These are phyloP conservation scores for Dendrostoma leiphaemia DNA, from an alignment of 2,329 filamentous ascomycete genomes.

Conservation along the genomic window DNA sequence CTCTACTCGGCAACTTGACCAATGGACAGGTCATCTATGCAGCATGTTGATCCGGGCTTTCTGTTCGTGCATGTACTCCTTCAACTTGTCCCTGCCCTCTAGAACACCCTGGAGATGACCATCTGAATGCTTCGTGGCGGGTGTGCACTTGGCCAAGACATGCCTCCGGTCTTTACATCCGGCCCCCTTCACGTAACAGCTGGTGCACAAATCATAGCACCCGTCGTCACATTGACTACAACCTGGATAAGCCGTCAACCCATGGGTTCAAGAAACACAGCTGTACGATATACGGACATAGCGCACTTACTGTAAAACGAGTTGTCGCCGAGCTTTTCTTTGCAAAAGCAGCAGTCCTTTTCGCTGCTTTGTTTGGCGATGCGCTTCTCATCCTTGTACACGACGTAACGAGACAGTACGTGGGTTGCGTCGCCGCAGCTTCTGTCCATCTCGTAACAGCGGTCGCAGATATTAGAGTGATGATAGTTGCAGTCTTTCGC, in stretches of 20 bases:
- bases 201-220: conserved; percentile 13
- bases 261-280: not conserved
- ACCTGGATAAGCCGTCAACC: not conserved
- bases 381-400: conserved; percentile 13
- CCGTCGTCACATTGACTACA: conserved; percentile 9
- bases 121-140: conserved; percentile 2
- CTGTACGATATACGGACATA: no score
- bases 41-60: conserved; percentile 2
- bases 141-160: conserved; percentile 6
- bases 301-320: conserved; percentile 12
- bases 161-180: conserved; percentile 16
- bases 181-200: conserved; percentile 12
- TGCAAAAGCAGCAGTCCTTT: conserved; percentile 15
- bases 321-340: not conserved
- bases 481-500: conserved; percentile 14
- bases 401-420: conserved; percentile 8
- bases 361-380: conserved; percentile 7
- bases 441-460: conserved; percentile 14
- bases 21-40: not conserved
- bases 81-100: conserved; percentile 12
- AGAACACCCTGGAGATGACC: conserved; percentile 9
- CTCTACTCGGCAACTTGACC: not conserved
- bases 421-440: conserved; percentile 5
- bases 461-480: conserved; percentile 11
- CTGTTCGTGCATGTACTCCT: conserved; percentile 7